Conservation (phyloP, 1,139 yeast genomes). For the Geotrichum aggregatum region DNA sequence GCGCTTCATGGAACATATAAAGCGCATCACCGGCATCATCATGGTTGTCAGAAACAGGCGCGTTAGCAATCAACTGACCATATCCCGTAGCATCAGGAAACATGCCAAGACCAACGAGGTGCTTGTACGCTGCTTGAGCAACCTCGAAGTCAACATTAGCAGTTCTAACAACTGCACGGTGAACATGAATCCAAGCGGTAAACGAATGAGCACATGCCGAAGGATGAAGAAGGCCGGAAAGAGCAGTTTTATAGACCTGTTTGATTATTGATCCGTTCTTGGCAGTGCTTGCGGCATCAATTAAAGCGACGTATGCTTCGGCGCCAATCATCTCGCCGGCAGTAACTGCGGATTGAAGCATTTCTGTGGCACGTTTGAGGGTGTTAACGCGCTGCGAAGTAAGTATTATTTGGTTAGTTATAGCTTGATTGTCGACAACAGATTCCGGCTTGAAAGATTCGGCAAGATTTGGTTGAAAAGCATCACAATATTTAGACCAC, state of each 20-base stretch:
- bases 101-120: constrained; percentile 35
- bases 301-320: constrained; percentile 27
- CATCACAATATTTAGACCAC: constrained; percentile 14
- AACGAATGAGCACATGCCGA: constrained; percentile 28
- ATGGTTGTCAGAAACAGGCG: constrained; percentile 27
- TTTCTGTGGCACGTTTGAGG: constrained; percentile 23
- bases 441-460: background rate
- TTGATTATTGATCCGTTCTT: constrained; percentile 16
- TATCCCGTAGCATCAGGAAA: constrained; percentile 41
- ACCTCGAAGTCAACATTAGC: constrained; percentile 30
- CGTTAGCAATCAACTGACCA: constrained; percentile 36
- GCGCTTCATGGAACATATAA: constrained; percentile 39
- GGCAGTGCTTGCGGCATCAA: constrained; percentile 27
- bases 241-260: constrained; percentile 24
- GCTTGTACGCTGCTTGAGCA: constrained; percentile 32
- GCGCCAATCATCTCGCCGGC: constrained; percentile 26
- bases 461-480: background rate
- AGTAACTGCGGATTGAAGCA: constrained; percentile 26
- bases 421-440: constrained; percentile 5
- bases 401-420: constrained; percentile 27
- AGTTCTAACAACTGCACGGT: constrained; percentile 31
- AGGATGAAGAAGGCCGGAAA: constrained; percentile 32
- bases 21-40: constrained; percentile 40
- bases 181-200: constrained; percentile 33
- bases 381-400: constrained; percentile 24